Base-by-base conservation (phyloP, 2,329 filamentous ascomycete genomes). In the Trichoderma asperellum region DNA sequence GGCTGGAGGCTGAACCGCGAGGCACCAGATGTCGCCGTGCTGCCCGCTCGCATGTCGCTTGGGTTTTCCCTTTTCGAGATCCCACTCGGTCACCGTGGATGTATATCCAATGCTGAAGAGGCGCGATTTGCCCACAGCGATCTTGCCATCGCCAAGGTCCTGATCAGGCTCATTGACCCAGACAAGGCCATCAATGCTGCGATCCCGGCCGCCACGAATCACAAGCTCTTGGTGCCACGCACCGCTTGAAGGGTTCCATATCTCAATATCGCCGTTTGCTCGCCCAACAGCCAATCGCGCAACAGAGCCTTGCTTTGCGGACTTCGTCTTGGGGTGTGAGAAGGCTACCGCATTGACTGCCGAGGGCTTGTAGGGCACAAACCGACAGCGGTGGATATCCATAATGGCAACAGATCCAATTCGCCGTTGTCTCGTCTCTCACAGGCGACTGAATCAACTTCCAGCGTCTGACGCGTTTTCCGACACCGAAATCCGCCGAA, bases 91-190 rank as follows among this genome's bases (percentile, higher is more conserved):
- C 58, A 99, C 89, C 29, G 91, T 92, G 64, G 92, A 93, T 24
- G 94, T 97, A 78, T 96, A 97, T 69, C 95, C 95, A 77, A 97
- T 97, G 80, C 95, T 98, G 83, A 99, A 99, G 53, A 99, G 87
- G 70, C 96, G 89, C 76, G 96, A 86, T 74, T 87, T 91, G 66
- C 94, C 95, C 32, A 89, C 81, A 21, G 89, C 80, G 71, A 85
- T 83, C 71, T 86, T 87, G 32, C 88, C 90, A 71, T 89, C 84
- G 53, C 84, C 85, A 68, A 90, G 85, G 68, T 88, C 84, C 75
- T 93, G 90, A 71, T 93, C 89, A 7, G 92, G 89, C 76, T 97
- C 94, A 69, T 93, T 93, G 52, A 92, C 93, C 96, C 96, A 99
- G 52, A 91, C 91, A 32, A 99, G 85, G 8, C 93, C 93, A 81